phyloP scores from a whole-genome alignment of 176 grass and related monocot species.

The Typha latifolia region DNA sequence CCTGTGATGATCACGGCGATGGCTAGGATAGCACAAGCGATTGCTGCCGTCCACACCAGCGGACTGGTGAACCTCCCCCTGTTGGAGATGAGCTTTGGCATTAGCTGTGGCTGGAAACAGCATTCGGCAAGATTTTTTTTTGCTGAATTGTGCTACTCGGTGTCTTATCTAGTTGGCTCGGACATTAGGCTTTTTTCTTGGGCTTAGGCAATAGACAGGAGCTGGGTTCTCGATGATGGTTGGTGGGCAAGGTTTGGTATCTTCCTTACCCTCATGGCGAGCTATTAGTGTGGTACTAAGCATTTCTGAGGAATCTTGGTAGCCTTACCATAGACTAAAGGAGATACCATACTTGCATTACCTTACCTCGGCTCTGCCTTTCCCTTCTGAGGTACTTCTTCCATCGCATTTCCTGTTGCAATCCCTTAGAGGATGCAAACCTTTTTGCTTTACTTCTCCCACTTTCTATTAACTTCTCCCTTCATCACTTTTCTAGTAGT shows the following conservation, averaged over 20 bases:
- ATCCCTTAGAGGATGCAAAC: neutral
- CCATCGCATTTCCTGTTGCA: neutral
- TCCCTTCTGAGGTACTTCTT: neutral
- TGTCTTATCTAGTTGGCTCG: neutral
- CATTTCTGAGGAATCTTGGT: neutral
- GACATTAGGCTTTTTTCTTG: neutral
- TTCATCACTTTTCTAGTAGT: too few relatives aligned
- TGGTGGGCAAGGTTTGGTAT: slow-evolving; percentile 52
- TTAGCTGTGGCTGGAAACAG: slow-evolving; percentile 2
- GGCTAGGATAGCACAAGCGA: slow-evolving; percentile 41
- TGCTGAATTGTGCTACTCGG: neutral
- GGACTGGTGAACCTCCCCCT: neutral
- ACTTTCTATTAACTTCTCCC: too few relatives aligned
- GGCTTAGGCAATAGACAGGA: neutral
- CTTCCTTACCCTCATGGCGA: slow-evolving; percentile 40
- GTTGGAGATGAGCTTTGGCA: neutral
- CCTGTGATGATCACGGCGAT: slow-evolving; percentile 52
- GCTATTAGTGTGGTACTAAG: neutral
- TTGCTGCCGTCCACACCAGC: slow-evolving; percentile 28
- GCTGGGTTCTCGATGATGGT: neutral
- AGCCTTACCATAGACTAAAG: neutral
- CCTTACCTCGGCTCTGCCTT: neutral
- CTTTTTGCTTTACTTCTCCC: too few relatives aligned
- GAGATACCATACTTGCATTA: neutral
- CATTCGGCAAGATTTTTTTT: neutral